These are phyloP conservation scores for Komagataella kurtzmanii DNA, from an alignment of 805 yeast species.

Conservation along the genomic window DNA sequence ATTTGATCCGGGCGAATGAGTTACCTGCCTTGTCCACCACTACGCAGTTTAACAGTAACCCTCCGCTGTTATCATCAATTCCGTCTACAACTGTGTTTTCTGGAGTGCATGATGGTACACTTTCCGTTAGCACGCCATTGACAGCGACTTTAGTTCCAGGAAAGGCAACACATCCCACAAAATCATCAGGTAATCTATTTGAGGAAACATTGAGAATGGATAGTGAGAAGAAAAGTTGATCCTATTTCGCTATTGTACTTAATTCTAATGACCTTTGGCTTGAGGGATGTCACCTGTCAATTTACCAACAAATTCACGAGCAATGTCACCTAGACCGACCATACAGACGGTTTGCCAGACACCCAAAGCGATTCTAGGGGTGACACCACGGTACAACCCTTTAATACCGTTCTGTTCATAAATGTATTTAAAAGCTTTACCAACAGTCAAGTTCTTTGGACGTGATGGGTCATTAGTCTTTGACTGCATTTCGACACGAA, in stretches of 20 bases:
- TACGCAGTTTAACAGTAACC: slow-evolving; percentile 6
- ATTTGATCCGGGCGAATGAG: slow-evolving; percentile 2
- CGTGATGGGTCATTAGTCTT: slow-evolving; percentile 89
- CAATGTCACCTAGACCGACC: slow-evolving; percentile 97
- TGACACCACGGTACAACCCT: slow-evolving; percentile 92
- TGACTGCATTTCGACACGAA: slow-evolving; percentile 96
- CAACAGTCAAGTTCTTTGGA: slow-evolving; percentile 80
- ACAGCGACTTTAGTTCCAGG: slow-evolving; percentile 15
- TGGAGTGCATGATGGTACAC: not conserved
- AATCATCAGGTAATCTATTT: not conserved
- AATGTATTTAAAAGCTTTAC: slow-evolving; percentile 68
- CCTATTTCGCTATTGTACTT: not conserved
- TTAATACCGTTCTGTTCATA: slow-evolving; percentile 70
- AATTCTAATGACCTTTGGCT: slow-evolving; percentile 19
- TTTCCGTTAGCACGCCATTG: not conserved
- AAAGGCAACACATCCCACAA: slow-evolving; percentile 3
- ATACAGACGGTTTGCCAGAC: slow-evolving; percentile 98
- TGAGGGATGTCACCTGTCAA: slow-evolving; percentile 47
- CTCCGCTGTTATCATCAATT: slow-evolving; percentile 20
- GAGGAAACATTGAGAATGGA: not conserved
- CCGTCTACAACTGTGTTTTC: slow-evolving; percentile 19
- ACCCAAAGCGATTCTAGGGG: slow-evolving; percentile 94
- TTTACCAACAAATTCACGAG: slow-evolving; percentile 53
- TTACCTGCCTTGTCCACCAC: slow-evolving; percentile 5
- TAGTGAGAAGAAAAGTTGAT: not conserved